These are phyloP conservation scores for Barnettozyma hawaiiensis DNA, from an alignment of 1,139 yeast species.

Conservation along the genomic window DNA sequence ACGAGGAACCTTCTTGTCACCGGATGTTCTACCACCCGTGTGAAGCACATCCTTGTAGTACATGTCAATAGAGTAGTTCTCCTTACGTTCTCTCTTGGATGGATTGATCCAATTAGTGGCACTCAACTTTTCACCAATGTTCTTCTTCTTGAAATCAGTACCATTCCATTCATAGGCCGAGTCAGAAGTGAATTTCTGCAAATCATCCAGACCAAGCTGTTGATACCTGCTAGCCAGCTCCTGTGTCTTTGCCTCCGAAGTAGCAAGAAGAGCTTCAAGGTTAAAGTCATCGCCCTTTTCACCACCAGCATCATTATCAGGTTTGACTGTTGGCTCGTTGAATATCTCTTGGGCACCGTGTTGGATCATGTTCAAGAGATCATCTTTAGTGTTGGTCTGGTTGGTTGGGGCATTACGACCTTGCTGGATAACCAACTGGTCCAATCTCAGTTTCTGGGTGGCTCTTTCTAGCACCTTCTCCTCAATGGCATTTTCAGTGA, in stretches of 20 bases:
- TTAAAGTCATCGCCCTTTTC: slow-evolving; percentile 55
- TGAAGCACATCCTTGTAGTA: slow-evolving; percentile 73
- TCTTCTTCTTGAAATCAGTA: slow-evolving; percentile 65
- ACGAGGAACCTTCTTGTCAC: slow-evolving; percentile 43
- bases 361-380: slow-evolving; percentile 73
- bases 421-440: slow-evolving; percentile 77
- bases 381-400: slow-evolving; percentile 45
- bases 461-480: slow-evolving; percentile 79
- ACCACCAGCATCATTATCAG: slow-evolving; percentile 30
- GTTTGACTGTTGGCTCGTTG: slow-evolving; percentile 26
- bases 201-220: slow-evolving; percentile 64
- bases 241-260: slow-evolving; percentile 58
- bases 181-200: slow-evolving; percentile 61
- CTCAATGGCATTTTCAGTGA: slow-evolving; percentile 76
- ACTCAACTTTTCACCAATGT: slow-evolving; percentile 32
- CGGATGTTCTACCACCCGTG: slow-evolving; percentile 51
- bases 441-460: slow-evolving; percentile 69
- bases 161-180: slow-evolving; percentile 89
- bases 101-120: slow-evolving; percentile 62
- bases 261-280: slow-evolving; percentile 52
- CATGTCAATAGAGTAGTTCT: slow-evolving; percentile 72
- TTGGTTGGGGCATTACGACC: slow-evolving; percentile 41
- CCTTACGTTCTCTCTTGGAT: slow-evolving; percentile 72
- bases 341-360: slow-evolving; percentile 70
- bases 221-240: slow-evolving; percentile 60